Conservation (phyloP, 192 early-diverging fungal species). For the Obelidium mucronatum region DNA sequence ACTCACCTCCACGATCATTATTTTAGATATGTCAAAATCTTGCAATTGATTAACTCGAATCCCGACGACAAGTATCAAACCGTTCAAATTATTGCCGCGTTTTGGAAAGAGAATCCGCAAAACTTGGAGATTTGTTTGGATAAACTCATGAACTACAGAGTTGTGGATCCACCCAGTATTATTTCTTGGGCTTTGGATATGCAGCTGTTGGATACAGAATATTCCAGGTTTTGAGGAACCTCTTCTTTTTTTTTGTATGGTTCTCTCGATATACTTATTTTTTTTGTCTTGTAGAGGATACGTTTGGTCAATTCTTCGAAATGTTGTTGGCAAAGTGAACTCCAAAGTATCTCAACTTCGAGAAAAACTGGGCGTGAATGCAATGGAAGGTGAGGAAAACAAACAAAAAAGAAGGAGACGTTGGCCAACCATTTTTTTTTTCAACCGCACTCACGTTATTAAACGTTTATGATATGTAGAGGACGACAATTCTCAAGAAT, state of each 20-base stretch:
- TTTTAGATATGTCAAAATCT: slow-evolving; percentile 71
- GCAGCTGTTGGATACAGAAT: slow-evolving; percentile 38
- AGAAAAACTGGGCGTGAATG: slow-evolving; percentile 52
- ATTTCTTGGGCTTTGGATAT: slow-evolving; percentile 75
- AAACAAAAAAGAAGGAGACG: too few species aligned
- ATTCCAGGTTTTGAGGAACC: slow-evolving; percentile 43
- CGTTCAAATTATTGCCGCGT: slow-evolving; percentile 77
- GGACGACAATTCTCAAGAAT: slow-evolving; percentile 63
- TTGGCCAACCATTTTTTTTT: too few species aligned
- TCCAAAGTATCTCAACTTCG: slow-evolving; percentile 78
- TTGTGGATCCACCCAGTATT: slow-evolving; percentile 85
- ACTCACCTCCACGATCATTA: too few species aligned
- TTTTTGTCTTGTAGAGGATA: slow-evolving; percentile 68
- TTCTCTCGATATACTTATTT: too few species aligned
- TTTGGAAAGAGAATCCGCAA: slow-evolving; percentile 90
- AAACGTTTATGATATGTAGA: too few species aligned
- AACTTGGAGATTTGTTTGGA: slow-evolving; percentile 92
- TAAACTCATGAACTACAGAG: slow-evolving; percentile 94
- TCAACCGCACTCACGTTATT: too few species aligned
- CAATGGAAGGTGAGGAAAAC: too few species aligned
- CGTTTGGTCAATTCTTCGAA: slow-evolving; percentile 87
- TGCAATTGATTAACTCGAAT: slow-evolving; percentile 65
- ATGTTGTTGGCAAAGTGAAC: slow-evolving; percentile 85
- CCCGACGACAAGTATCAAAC: slow-evolving; percentile 77
- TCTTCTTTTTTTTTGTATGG: too few species aligned